Percentiles rank a stretch among this genome's conserved stretches.
phyloP scores from a whole-genome alignment of 1,284 basidiomycete species.

The Ganoderma meredithae region DNA sequence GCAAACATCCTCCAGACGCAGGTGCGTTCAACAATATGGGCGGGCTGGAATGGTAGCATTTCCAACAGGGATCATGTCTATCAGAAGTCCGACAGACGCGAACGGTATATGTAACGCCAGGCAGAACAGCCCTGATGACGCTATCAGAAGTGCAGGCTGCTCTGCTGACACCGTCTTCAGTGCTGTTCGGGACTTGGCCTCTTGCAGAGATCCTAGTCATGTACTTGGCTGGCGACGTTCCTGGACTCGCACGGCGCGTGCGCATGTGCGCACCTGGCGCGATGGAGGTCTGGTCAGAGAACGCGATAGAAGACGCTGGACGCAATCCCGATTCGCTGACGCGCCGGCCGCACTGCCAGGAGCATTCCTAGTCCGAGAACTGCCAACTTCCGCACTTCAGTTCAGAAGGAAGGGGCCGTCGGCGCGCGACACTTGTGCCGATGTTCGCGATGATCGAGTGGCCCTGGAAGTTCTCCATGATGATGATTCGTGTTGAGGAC shows the following conservation, averaged over 20 bases:
- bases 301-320: slow-evolving; percentile 8
- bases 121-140: slow-evolving; percentile 19
- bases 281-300: slow-evolving; percentile 6
- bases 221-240: not conserved
- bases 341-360: slow-evolving; percentile 7
- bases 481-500: slow-evolving; percentile 22
- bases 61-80: slow-evolving; percentile 11
- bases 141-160: slow-evolving; percentile 20
- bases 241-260: slow-evolving; percentile 5
- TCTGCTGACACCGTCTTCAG: not conserved
- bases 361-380: slow-evolving; percentile 6
- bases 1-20: too few species aligned
- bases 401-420: slow-evolving; percentile 13
- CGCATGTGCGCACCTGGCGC: not conserved
- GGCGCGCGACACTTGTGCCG: slow-evolving; percentile 21
- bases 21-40: not conserved
- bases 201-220: slow-evolving; percentile 1
- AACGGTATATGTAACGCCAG: slow-evolving; percentile 13
- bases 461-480: slow-evolving; percentile 17
- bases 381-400: slow-evolving; percentile 10
- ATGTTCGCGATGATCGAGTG: slow-evolving; percentile 7
- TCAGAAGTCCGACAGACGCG: slow-evolving; percentile 19
- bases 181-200: slow-evolving; percentile 8
- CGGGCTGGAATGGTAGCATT: not conserved
- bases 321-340: slow-evolving; percentile 5